Percentiles rank a stretch among this genome's conserved stretches.
These are phyloP conservation scores for Gymnopus androsaceus DNA, from an alignment of 1,284 basidiomycete genomes.

Conservation along the genomic window DNA sequence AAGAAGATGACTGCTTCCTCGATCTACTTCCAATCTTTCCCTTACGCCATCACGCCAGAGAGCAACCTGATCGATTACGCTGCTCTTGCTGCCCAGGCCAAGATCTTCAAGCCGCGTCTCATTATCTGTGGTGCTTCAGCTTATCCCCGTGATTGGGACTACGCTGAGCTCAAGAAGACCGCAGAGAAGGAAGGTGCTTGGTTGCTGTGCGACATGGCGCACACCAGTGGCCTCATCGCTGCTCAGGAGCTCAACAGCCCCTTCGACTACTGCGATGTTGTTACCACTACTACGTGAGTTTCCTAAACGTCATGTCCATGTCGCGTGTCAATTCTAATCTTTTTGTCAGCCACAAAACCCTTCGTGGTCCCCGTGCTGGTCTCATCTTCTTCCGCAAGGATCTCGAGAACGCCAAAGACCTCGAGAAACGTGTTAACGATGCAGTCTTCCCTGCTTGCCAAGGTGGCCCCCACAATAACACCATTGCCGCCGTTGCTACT, in stretches of 20 bases:
- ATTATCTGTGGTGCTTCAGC: constrained; percentile 98
- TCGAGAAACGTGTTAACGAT: constrained; percentile 96
- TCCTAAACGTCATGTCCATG: constrained; percentile 1
- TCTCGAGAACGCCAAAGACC: constrained; percentile 74
- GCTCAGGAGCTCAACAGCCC: constrained; percentile 92
- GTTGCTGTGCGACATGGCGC: constrained; percentile 96
- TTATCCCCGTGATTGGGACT: constrained; percentile 99
- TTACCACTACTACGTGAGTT: constrained; percentile 89
- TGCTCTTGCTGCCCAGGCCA: constrained; percentile 83
- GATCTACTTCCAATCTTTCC: constrained; percentile 99
- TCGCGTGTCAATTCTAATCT: constrained; percentile 4
- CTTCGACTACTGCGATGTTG: constrained; percentile 97
- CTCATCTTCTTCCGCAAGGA: constrained; percentile 99
- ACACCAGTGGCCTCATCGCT: constrained; percentile 95
- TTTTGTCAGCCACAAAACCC: constrained; percentile 86
- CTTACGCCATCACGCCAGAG: constrained; percentile 85
- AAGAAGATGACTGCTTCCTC: constrained; percentile 99
- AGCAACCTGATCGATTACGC: constrained; percentile 94
- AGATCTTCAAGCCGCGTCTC: constrained; percentile 95
- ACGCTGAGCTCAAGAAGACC: constrained; percentile 78
- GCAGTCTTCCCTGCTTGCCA: constrained; percentile 99
- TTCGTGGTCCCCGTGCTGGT: constrained; percentile 97
- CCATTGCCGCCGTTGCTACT: constrained; percentile 95
- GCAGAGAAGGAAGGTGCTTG: constrained; percentile 90
- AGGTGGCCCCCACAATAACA: constrained; percentile 99